These are phyloP conservation scores for Solanum appendiculatum DNA, from an alignment of 257 asterid species.

Conservation along the genomic window DNA sequence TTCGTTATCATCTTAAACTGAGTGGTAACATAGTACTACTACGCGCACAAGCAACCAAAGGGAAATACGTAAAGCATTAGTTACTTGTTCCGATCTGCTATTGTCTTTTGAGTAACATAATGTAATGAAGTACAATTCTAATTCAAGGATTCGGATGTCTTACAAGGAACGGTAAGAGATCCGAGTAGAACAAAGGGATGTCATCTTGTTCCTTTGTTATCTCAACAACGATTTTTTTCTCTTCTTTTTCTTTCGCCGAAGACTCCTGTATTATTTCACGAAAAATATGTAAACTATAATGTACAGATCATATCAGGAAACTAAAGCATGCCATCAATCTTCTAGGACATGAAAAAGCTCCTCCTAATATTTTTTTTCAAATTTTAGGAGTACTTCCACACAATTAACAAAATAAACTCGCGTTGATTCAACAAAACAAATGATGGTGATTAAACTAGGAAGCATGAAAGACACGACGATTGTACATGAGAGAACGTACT, in stretches of 20 bases:
- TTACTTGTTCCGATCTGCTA: background rate
- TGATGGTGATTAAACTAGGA: background rate
- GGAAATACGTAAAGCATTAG: background rate
- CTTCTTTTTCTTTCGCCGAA: constrained; percentile 56
- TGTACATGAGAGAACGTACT: constrained; percentile 6
- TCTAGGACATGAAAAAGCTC: background rate
- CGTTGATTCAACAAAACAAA: background rate
- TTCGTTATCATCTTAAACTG: background rate
- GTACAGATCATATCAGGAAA: background rate
- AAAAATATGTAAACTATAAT: background rate
- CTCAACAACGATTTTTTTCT: constrained; percentile 15
- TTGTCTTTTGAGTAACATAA: background rate
- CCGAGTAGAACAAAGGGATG: constrained; percentile 72
- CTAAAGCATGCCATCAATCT: background rate
- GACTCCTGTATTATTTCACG: constrained; percentile 30
- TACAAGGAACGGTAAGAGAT: constrained; percentile 90
- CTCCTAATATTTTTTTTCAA: background rate
- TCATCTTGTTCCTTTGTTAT: constrained; percentile 45
- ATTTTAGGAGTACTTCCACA: background rate
- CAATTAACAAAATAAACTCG: background rate
- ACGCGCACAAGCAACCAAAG: background rate
- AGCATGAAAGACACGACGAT: background rate
- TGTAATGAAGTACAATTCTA: background rate
- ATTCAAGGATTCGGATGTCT: constrained; percentile 1
- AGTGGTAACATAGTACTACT: too few relatives aligned